phyloP scores from a whole-genome alignment of 179 eudicot species.

The Drosera spatulata region DNA sequence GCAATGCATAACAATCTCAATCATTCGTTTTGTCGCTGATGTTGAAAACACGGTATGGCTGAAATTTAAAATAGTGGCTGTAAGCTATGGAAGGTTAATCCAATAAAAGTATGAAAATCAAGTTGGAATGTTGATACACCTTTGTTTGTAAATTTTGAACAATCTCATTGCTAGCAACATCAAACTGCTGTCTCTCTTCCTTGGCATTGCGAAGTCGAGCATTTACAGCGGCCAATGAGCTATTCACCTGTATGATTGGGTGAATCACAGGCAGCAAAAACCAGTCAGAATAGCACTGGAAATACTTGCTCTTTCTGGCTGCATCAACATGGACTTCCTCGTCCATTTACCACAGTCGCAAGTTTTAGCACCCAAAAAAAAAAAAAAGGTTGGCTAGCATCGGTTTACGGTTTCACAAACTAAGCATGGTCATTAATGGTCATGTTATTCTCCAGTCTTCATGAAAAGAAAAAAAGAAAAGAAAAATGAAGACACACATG shows the following conservation, averaged over 20 bases:
- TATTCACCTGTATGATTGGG: constrained; percentile 16
- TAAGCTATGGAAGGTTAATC: background rate
- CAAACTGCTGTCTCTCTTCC: constrained; percentile 23
- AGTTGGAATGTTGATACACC: constrained; percentile 6
- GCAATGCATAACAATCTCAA: background rate
- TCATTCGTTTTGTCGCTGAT: too few species aligned
- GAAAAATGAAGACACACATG: background rate
- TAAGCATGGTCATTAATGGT: too few species aligned
- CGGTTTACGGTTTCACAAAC: too few species aligned
- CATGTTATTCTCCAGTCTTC: background rate
- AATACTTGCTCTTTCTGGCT: too few species aligned
- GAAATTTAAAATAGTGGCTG: too few species aligned
- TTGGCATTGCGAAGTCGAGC: constrained; percentile 21
- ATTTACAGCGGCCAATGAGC: constrained; percentile 14
- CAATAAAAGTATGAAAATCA: background rate
- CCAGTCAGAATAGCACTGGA: too few species aligned
- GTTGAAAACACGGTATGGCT: too few species aligned
- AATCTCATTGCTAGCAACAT: constrained; percentile 18
- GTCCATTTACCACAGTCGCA: too few species aligned
- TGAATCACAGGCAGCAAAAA: background rate
- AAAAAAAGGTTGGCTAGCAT: too few species aligned
- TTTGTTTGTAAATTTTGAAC: constrained; percentile 18
- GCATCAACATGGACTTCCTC: too few species aligned
- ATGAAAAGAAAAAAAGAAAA: background rate
- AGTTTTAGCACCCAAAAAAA: too few species aligned